These are phyloP conservation scores for Ceratobasidium papillatum DNA, from an alignment of 1,284 basidiomycete genomes.

Conservation along the genomic window DNA sequence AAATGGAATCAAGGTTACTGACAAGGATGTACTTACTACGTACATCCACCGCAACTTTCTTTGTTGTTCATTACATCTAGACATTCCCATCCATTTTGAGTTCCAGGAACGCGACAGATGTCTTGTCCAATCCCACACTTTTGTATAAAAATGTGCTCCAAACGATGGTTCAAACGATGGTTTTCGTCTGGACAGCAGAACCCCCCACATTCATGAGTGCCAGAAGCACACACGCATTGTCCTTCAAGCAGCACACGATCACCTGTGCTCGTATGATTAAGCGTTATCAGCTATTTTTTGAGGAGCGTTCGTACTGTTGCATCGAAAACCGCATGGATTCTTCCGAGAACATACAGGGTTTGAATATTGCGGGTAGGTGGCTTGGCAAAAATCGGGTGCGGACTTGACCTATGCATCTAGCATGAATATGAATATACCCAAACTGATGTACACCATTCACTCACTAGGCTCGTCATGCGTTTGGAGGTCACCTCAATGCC, in stretches of 20 bases:
- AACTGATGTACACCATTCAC: neutral
- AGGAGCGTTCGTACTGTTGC: neutral
- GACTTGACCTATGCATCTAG: neutral
- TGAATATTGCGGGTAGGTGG: neutral
- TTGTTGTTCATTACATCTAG: neutral
- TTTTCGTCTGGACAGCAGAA: neutral
- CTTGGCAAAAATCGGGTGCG: neutral
- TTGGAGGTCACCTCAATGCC: neutral
- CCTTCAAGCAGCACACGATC: neutral
- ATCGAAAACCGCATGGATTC: neutral
- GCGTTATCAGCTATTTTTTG: neutral
- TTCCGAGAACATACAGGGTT: neutral
- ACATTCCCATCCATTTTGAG: conserved; percentile 18
- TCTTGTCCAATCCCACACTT: neutral
- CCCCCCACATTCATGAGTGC: neutral
- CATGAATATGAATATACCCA: neutral
- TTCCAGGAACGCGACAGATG: conserved; percentile 12
- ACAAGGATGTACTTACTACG: conserved; percentile 5
- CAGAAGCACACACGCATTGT: neutral
- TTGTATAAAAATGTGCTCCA: neutral
- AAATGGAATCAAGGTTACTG: neutral
- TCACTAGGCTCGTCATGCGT: neutral
- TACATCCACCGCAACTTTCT: conserved; percentile 29
- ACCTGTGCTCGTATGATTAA: neutral
- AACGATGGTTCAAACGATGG: neutral